Conservation (phyloP, 2,329 filamentous ascomycete genomes). For the Graphiopsis chlorocephala region DNA sequence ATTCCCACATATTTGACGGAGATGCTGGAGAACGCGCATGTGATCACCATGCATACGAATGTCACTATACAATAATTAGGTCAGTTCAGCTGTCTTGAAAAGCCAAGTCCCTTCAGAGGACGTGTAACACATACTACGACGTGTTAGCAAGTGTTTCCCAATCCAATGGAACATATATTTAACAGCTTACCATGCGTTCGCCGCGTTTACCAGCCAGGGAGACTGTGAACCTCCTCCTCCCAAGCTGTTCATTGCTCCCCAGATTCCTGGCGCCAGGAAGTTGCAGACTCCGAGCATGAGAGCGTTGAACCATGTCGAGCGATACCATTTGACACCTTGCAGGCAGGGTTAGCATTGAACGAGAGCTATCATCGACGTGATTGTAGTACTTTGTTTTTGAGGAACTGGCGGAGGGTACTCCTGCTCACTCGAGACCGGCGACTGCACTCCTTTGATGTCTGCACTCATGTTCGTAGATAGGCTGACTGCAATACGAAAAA, state of each 20-base stretch:
- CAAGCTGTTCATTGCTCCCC: constrained; percentile 67
- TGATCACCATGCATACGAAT: constrained; percentile 70
- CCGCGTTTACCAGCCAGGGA: constrained; percentile 66
- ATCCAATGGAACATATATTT: too few relatives aligned
- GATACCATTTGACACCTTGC: constrained; percentile 52
- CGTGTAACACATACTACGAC: too few relatives aligned
- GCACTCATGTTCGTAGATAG: not conserved
- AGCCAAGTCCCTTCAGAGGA: too few relatives aligned
- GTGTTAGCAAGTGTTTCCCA: too few relatives aligned
- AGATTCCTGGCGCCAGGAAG: constrained; percentile 68
- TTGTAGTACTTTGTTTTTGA: not conserved
- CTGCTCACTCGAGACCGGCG: constrained; percentile 1
- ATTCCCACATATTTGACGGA: constrained; percentile 68
- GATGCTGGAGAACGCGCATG: constrained; percentile 63
- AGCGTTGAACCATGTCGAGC: constrained; percentile 70
- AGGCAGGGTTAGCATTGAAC: not conserved
- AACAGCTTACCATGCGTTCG: too few relatives aligned
- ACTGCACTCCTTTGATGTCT: not conserved
- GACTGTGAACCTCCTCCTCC: constrained; percentile 66
- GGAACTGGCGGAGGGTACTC: not conserved
- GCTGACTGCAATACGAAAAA: not conserved
- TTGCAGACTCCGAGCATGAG: constrained; percentile 69
- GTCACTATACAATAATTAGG: too few relatives aligned
- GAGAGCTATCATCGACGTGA: too few relatives aligned
- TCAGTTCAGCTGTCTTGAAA: too few relatives aligned